A percentile compares a stretch with the other conserved stretches of the same genome.
These are phyloP conservation scores for Xylariaceae sp. DNA, from an alignment of 2,329 filamentous ascomycete genomes.

Conservation along the genomic window DNA sequence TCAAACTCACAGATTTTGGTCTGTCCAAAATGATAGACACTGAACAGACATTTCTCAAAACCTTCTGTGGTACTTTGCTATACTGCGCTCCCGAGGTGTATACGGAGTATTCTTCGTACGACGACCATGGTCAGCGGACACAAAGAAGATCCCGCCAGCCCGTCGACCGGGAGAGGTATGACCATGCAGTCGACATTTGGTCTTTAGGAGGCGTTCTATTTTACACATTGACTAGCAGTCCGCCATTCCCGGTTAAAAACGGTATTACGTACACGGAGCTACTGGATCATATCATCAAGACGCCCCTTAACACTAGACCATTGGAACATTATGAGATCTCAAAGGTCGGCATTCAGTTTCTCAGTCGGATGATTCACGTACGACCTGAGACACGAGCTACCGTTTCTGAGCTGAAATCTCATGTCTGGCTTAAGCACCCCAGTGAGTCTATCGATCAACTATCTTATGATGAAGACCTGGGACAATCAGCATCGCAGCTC, in stretches of 20 bases:
- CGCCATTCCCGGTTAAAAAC: conserved; percentile 77
- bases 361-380: conserved; percentile 76
- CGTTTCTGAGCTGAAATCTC: conserved; percentile 65
- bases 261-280: conserved; percentile 77
- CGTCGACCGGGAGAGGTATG: conserved; percentile 65
- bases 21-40: conserved; percentile 91
- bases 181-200: conserved; percentile 93
- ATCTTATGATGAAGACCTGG: conserved; percentile 55
- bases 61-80: conserved; percentile 91
- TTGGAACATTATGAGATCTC: conserved; percentile 61
- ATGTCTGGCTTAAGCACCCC: conserved; percentile 69
- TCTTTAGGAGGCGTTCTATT: conserved; percentile 91
- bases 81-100: conserved; percentile 98
- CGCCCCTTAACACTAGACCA: conserved; percentile 63
- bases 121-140: conserved; percentile 65
- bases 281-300: conserved; percentile 82
- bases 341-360: conserved; percentile 66
- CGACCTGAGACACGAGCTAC: conserved; percentile 76
- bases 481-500: conserved; percentile 60
- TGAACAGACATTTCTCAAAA: conserved; percentile 88
- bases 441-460: conserved; percentile 59
- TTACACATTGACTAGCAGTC: conserved; percentile 73
- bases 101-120: conserved; percentile 65
- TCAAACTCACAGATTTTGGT: conserved; percentile 96
- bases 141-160: conserved; percentile 61